A percentile compares a stretch with the other conserved stretches of the same genome.
Conservation (phyloP, 1,284 basidiomycete genomes). For the Coriolopsis trogii region DNA sequence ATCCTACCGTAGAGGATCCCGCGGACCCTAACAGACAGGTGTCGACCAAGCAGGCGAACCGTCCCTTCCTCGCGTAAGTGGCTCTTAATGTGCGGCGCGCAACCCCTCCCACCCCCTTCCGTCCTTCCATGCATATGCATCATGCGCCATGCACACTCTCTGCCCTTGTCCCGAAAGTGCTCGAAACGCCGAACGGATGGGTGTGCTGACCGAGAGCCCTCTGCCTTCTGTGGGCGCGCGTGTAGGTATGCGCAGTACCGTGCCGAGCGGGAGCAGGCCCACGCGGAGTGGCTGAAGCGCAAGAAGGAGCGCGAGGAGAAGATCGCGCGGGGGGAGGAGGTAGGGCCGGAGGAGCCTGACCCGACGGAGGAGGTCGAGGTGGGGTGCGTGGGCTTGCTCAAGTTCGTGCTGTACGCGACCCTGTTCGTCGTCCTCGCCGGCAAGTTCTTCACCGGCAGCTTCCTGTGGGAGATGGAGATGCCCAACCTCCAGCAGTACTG, state of each 20-base stretch:
- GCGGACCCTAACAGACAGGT: constrained; percentile 65
- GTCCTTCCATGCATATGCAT: too few species aligned
- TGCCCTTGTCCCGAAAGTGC: too few species aligned
- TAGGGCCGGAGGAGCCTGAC: constrained; percentile 71
- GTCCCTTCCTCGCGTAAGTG: constrained; percentile 81
- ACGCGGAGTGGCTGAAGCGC: constrained; percentile 68
- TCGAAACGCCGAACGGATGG: too few species aligned
- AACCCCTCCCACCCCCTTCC: too few species aligned
- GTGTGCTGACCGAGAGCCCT: constrained; percentile 13
- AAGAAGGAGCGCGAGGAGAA: constrained; percentile 73
- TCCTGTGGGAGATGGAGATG: constrained; percentile 72
- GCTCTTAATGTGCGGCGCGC: not conserved
- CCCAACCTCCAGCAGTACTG: constrained; percentile 29
- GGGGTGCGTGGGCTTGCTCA: constrained; percentile 64
- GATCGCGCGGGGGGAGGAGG: constrained; percentile 71
- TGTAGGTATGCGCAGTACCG: constrained; percentile 71
- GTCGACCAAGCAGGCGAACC: constrained; percentile 75
- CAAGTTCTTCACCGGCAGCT: constrained; percentile 82
- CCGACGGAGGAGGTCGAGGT: constrained; percentile 71
- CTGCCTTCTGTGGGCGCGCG: constrained; percentile 17
- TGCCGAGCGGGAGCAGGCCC: constrained; percentile 59
- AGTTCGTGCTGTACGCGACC: constrained; percentile 62
- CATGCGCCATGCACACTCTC: too few species aligned
- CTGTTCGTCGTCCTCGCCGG: constrained; percentile 63
- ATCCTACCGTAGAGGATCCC: constrained; percentile 58